Conservation (phyloP, 129 eudicot genomes). For the Apium graveolens region DNA sequence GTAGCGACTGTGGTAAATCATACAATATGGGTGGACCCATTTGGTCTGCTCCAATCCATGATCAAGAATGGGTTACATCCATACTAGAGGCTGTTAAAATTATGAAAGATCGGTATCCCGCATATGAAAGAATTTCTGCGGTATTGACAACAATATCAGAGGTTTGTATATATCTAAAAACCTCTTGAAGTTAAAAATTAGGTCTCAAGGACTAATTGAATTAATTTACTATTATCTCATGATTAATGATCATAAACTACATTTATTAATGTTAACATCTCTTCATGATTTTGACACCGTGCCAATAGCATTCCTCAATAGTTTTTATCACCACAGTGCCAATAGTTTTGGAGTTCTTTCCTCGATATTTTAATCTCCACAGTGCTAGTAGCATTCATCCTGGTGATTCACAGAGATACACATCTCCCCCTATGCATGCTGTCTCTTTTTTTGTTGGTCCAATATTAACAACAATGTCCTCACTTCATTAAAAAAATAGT, state of each 20-base stretch:
- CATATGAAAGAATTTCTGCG: constrained; percentile 74
- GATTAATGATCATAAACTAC: background rate
- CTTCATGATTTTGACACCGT: background rate
- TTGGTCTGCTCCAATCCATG: constrained; percentile 99
- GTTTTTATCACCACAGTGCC: background rate
- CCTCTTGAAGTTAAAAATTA: background rate
- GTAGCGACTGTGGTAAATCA: constrained; percentile 83
- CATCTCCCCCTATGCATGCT: background rate
- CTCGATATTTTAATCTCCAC: background rate
- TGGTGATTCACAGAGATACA: background rate
- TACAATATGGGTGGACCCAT: constrained; percentile 97
- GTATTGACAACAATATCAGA: constrained; percentile 86
- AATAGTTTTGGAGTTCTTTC: background rate
- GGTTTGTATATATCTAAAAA: constrained; percentile 29
- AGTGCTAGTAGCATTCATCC: background rate
- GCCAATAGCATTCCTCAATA: background rate
- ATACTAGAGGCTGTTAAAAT: constrained; percentile 65
- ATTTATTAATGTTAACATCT: background rate
- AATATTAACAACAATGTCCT: background rate
- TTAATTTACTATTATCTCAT: background rate
- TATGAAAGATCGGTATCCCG: constrained; percentile 76
- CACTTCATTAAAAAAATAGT: background rate
- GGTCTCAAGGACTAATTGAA: background rate
- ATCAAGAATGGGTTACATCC: constrained; percentile 91
- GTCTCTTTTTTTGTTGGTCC: background rate